Base-by-base conservation (phyloP, 345 rosid genomes). In the Eucalyptus pumila region DNA sequence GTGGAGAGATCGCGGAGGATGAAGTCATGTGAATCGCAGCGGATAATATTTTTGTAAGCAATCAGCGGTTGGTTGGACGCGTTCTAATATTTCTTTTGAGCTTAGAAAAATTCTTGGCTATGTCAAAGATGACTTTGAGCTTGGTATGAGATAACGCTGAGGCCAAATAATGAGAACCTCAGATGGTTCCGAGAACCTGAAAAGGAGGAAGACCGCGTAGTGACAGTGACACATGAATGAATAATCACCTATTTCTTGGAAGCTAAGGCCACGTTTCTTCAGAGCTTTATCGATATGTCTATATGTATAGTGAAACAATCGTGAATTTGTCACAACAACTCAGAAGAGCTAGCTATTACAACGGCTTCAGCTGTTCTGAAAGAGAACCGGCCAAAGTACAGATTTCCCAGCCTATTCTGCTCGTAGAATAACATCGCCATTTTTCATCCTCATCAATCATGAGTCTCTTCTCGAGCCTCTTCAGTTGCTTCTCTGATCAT, bases 401-500 rank as follows among this genome's bases (percentile, higher is more conserved):
- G 83, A 76, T 76, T 76, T 37, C 56, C 49, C 56, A 32, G 87
- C 87, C 40, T 14, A 11, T 85, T 47, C 42, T 85, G 37, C 56
- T 47, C 47, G 9, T 37, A 6, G 83, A 30, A 4, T 65, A 65
- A 8, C n/a, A 4, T 65, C 15, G 9, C 34, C 76, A 65, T n/a
- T 65, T 65, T 65, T n/a, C 34, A 30, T 40, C 47, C 15, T 37
- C 56, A 7, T 32, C 42, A 14, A 86, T 26, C 87, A 86, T 86
- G 87, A 37, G 87, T 86, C 45, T 86, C 65, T 86, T 51, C 87
- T 86, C 87, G 27, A 50, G 65, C 65, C 62, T 51, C 4, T 65
- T 88, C 49, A 49, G 87, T 86, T 91, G 92, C 87, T 88, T 89
- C 69, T 89, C 92, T 49, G 90, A 87, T 50, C 51, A 89, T 60